Percentiles rank a stretch among this genome's conserved stretches.
Conservation (phyloP, 768 basidiomycete genomes). For the Termitomyces sp. region DNA sequence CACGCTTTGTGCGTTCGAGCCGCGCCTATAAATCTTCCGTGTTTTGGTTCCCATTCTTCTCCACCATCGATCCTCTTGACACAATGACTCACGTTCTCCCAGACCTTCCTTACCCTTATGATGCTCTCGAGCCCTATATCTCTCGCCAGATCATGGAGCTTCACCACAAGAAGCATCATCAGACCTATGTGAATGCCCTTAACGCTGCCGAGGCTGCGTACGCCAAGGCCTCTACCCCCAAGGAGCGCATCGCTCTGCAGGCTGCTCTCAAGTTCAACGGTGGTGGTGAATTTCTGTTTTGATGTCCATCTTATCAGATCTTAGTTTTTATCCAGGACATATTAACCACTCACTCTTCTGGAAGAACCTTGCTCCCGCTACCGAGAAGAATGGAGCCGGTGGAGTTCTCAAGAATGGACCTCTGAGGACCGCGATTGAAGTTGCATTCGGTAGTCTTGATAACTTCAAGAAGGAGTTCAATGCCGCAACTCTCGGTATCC, state of each 20-base stretch:
- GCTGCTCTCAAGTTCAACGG: slow-evolving; percentile 94
- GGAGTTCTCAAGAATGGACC: slow-evolving; percentile 58
- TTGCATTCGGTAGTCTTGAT: slow-evolving; percentile 68
- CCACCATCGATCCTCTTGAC: background rate
- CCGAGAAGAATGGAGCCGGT: slow-evolving; percentile 78
- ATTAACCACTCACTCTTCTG: slow-evolving; percentile 8
- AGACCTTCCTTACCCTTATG: slow-evolving; percentile 69
- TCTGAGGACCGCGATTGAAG: slow-evolving; percentile 60
- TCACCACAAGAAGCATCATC: slow-evolving; percentile 94
- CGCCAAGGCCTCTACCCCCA: slow-evolving; percentile 60
- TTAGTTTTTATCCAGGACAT: slow-evolving; percentile 13
- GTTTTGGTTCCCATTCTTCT: background rate
- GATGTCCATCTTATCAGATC: slow-evolving; percentile 8
- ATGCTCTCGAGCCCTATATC: slow-evolving; percentile 92
- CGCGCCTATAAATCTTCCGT: slow-evolving; percentile 3
- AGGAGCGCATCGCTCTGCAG: slow-evolving; percentile 82
- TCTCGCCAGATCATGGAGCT: slow-evolving; percentile 88
- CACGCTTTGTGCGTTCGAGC: background rate
- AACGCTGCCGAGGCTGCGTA: slow-evolving; percentile 85
- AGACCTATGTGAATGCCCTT: slow-evolving; percentile 88
- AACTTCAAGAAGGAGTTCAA: slow-evolving; percentile 79
- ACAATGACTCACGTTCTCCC: slow-evolving; percentile 44
- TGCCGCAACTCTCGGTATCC: slow-evolving; percentile 77
- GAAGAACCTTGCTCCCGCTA: slow-evolving; percentile 6
- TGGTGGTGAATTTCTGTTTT: slow-evolving; percentile 59